A percentile compares a stretch with the other conserved stretches of the same genome.
These are phyloP conservation scores for Citrus hindsii DNA, from an alignment of 345 rosid genomes.

Conservation along the genomic window DNA sequence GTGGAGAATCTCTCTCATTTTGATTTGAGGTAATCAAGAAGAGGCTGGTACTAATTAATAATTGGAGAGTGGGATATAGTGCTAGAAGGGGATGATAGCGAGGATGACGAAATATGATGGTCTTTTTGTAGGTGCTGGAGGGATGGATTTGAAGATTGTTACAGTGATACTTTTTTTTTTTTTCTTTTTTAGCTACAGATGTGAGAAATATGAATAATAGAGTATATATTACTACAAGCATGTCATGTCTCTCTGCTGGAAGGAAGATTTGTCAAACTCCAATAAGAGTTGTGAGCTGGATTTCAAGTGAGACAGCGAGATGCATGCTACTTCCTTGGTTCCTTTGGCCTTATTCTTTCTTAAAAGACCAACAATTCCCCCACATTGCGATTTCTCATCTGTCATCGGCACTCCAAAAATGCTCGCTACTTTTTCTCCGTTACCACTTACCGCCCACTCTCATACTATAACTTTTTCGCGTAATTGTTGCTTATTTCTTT, in stretches of 20 bases:
- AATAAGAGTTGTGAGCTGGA: conserved; percentile 47
- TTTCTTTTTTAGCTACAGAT: background rate
- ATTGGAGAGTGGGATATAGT: background rate
- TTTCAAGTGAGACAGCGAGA: conserved; percentile 27
- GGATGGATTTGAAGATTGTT: conserved; percentile 16
- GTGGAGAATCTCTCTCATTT: conserved; percentile 63
- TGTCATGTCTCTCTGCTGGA: conserved; percentile 23
- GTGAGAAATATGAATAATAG: background rate
- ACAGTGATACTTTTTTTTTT: conserved; percentile 3
- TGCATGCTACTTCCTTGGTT: conserved; percentile 23
- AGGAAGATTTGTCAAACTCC: conserved; percentile 37
- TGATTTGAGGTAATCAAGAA: background rate
- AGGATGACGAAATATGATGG: conserved; percentile 8
- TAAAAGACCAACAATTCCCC: conserved; percentile 23
- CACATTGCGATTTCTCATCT: conserved; percentile 29
- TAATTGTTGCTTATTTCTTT: background rate
- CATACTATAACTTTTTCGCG: no score
- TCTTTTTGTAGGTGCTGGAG: conserved; percentile 15
- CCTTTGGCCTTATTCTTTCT: conserved; percentile 19
- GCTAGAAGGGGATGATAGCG: background rate
- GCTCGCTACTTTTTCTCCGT: background rate
- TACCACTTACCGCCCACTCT: background rate
- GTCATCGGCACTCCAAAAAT: conserved; percentile 12
- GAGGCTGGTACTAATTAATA: no score
- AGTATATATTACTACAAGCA: background rate